Percentiles rank a stretch among this genome's conserved stretches.
These are phyloP conservation scores for Boletus rufocinnamomeus DNA, from an alignment of 768 basidiomycete genomes.

Conservation along the genomic window DNA sequence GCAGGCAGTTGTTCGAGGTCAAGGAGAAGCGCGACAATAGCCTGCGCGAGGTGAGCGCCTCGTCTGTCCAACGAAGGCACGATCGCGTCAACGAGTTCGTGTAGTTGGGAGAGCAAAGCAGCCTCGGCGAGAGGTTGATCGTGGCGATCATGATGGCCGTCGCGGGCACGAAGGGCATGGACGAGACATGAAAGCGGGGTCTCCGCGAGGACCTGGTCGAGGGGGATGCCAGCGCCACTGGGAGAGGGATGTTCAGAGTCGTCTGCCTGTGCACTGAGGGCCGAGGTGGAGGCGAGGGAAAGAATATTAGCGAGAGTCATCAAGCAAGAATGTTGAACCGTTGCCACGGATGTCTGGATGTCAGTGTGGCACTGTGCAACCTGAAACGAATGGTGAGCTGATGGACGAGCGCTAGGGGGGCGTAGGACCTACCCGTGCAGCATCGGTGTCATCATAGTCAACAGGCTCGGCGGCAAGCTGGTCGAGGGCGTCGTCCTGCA, in stretches of 20 bases:
- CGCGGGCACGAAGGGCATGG: conserved; percentile 18
- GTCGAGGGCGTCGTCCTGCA: conserved; percentile 18
- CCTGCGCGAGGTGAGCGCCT: conserved; percentile 65
- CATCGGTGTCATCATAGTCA: conserved; percentile 17
- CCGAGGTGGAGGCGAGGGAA: conserved; percentile 39
- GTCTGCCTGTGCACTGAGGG: conserved; percentile 42
- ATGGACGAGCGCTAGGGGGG: neutral
- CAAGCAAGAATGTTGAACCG: conserved; percentile 73
- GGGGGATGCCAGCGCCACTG: conserved; percentile 7
- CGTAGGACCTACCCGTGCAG: conserved; percentile 10
- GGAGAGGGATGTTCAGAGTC: conserved; percentile 64
- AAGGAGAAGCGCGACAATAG: conserved; percentile 68
- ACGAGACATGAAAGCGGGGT: conserved; percentile 24
- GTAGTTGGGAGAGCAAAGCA: conserved; percentile 61
- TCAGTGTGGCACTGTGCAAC: conserved; percentile 47
- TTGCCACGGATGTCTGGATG: conserved; percentile 68
- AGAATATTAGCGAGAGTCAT: conserved; percentile 74
- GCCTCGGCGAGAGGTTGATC: conserved; percentile 46
- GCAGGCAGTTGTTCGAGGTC: conserved; percentile 66
- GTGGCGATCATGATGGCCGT: conserved; percentile 4
- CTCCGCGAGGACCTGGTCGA: conserved; percentile 20
- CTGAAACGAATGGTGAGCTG: conserved; percentile 4
- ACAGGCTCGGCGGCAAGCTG: conserved; percentile 28
- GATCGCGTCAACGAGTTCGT: conserved; percentile 51
- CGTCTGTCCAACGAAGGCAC: conserved; percentile 43